Base-by-base conservation (phyloP, 2,329 filamentous ascomycete species). In the Cladosporium austrohemisphaericum region DNA sequence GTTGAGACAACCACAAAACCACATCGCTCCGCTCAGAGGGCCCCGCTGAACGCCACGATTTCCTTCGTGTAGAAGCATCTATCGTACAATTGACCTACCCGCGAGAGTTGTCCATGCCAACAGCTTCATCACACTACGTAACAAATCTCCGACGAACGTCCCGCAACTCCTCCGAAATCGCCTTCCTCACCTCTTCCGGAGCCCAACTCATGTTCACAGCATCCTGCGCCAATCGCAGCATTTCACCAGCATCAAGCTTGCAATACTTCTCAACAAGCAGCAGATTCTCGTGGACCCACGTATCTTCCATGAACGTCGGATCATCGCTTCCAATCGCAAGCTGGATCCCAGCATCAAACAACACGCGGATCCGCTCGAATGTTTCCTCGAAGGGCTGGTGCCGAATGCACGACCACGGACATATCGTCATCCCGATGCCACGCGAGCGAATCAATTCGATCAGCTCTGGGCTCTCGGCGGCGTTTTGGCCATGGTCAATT, bases 151-250 rank as follows among this genome's bases (percentile, higher is more conserved):
- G n/a, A n/a, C n/a, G n/a, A n/a, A n/a, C n/a, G n/a, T n/a, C n/a
- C n/a, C n/a, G n/a, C 13, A 44, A 7, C 46, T 57, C 51, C 32
- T 41, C 40, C 26, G 47, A 14, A 18, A 57, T 31, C 13, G 33
- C 18, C 11, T 43, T 41, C 51, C 76, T 77, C 9, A 71, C 51
- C 18, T 61, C 52, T 1, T 66, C 60, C 14, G 64, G 58, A 6
- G 73, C 74, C 76, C 75, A 79, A 35, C 65, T 72, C 52, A 75
- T 74, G 7, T 71, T 68, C 5, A 77, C 62, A 0, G 69, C 70
- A 57, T 77, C 69, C 14, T 55, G 66, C 0, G 62, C 65, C 41
- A 78, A 55, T 20, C 57, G 54, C 0, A 72, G 62, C 64, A 78
- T 73, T 1, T 77, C 73, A 1, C 14, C 31, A 46, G 72, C 66